These are phyloP conservation scores for Phalaenopsis equestris DNA, from an alignment of 106 monocot species.

Conservation along the genomic window DNA sequence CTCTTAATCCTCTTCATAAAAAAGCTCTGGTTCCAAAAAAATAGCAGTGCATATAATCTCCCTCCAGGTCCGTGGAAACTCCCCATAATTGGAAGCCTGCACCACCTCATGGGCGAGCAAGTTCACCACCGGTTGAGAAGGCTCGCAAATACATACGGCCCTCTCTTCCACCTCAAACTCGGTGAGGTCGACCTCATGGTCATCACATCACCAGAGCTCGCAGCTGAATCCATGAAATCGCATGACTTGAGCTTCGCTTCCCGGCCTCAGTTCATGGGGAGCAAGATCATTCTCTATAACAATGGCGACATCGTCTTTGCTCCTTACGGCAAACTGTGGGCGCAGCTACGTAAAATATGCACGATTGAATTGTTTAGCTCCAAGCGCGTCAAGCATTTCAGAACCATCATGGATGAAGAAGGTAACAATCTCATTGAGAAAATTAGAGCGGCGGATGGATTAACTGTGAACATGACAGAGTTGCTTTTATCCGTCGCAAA, in stretches of 20 bases:
- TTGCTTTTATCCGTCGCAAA: background rate
- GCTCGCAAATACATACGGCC: constrained; percentile 10
- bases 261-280: background rate
- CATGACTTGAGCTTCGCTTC: constrained; percentile 11
- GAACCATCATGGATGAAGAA: constrained; percentile 1
- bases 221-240: constrained; percentile 14
- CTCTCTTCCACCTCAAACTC: constrained; percentile 20
- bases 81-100: constrained; percentile 20
- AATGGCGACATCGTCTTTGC: constrained; percentile 3
- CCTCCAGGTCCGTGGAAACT: constrained; percentile 16
- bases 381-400: constrained; percentile 3
- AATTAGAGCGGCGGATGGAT: background rate
- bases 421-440: background rate
- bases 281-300: constrained; percentile 3
- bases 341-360: constrained; percentile 10
- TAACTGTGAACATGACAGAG: constrained; percentile 5
- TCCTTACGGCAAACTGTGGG: constrained; percentile 8
- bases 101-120: constrained; percentile 11
- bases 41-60: background rate
- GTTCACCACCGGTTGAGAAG: constrained; percentile 7
- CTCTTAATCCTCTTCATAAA: background rate
- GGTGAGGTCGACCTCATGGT: constrained; percentile 11
- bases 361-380: constrained; percentile 5
- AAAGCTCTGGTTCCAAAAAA: background rate
- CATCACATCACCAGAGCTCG: constrained; percentile 9